These are phyloP conservation scores for Lepidium aucheri DNA, from an alignment of 345 rosid species.

Conservation along the genomic window DNA sequence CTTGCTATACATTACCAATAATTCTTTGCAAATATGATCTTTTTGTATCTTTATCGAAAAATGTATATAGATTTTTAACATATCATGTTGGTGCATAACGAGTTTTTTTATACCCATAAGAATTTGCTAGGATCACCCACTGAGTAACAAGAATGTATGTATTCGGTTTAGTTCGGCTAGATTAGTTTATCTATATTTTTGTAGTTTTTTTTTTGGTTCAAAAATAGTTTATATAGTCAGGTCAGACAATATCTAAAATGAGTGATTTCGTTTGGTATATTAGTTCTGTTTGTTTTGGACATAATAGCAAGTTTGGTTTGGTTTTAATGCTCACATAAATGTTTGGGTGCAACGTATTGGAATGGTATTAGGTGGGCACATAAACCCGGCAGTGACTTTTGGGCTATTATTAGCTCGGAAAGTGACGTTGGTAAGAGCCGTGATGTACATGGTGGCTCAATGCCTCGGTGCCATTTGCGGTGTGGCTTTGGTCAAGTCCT, in stretches of 20 bases:
- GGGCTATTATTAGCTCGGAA: constrained; percentile 70
- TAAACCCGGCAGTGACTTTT: constrained; percentile 87
- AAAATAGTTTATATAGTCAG: no score
- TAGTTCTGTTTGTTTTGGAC: not conserved
- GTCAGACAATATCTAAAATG: no score
- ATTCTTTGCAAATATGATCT: no score
- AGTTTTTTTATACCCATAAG: no score
- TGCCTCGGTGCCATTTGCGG: constrained; percentile 75
- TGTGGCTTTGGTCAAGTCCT: constrained; percentile 74
- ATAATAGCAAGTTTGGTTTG: not conserved
- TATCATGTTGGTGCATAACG: no score
- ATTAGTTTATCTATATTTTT: no score
- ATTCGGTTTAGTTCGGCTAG: no score
- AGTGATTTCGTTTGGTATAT: no score
- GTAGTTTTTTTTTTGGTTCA: no score
- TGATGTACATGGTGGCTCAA: constrained; percentile 75
- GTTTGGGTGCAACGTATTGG: not conserved
- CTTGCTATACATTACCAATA: no score
- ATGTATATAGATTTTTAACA: not conserved
- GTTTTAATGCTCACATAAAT: not conserved
- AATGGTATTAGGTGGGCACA: constrained; percentile 54
- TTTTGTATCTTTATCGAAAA: not conserved
- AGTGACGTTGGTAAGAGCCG: constrained; percentile 62
- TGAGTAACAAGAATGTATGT: no score
- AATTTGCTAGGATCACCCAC: no score